These are phyloP conservation scores for Hypoxylon sp. DNA, from an alignment of 2,329 filamentous ascomycete genomes.

Conservation along the genomic window DNA sequence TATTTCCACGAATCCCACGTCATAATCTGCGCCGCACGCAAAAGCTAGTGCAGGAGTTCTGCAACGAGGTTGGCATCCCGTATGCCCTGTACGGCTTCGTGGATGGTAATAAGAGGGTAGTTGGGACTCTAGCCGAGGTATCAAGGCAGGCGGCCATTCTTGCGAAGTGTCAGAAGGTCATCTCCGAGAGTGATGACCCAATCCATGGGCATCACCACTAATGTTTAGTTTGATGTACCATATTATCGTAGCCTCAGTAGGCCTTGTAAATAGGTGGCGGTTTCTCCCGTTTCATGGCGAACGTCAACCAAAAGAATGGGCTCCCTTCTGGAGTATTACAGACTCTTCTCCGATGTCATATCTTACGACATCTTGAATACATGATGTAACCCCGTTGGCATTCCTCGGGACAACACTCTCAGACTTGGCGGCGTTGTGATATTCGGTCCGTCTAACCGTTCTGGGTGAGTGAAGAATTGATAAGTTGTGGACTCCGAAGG, in stretches of 20 bases:
- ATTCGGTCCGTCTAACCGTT: slow-evolving; percentile 32
- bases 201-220: slow-evolving; percentile 53
- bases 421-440: slow-evolving; percentile 23
- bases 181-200: slow-evolving; percentile 52
- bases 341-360: slow-evolving; percentile 14
- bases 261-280: slow-evolving; percentile 34
- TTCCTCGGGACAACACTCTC: slow-evolving; percentile 16
- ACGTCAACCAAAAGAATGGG: slow-evolving; percentile 10
- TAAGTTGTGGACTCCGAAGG: slow-evolving; percentile 18
- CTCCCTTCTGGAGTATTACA: slow-evolving; percentile 16
- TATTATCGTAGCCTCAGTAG: slow-evolving; percentile 19
- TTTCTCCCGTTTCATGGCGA: slow-evolving; percentile 13
- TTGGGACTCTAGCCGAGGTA: slow-evolving; percentile 82
- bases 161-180: slow-evolving; percentile 77
- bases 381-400: slow-evolving; percentile 34
- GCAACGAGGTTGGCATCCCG: slow-evolving; percentile 83
- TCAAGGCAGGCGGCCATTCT: slow-evolving; percentile 84
- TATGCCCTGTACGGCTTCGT: slow-evolving; percentile 90
- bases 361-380: slow-evolving; percentile 24
- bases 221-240: slow-evolving; percentile 29
- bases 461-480: slow-evolving; percentile 37
- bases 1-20: slow-evolving; percentile 86
- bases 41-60: slow-evolving; percentile 84
- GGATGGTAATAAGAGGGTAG: slow-evolving; percentile 85
- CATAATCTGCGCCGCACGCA: slow-evolving; percentile 86